Conservation (phyloP, 257 asterid genomes). For the Solanum piurae region DNA sequence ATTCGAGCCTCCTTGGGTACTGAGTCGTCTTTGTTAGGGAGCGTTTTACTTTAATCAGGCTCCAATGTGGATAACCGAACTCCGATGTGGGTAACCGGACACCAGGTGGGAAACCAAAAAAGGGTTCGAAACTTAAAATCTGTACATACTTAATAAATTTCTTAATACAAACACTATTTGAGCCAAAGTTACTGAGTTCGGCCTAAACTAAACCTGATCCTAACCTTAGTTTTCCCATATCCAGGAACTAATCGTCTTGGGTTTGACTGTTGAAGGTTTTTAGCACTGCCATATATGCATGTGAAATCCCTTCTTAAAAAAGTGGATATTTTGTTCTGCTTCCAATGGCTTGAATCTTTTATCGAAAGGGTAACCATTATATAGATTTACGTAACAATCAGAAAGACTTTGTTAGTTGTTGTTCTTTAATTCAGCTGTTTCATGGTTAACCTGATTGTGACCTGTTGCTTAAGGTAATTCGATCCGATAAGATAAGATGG, state of each 20-base stretch:
- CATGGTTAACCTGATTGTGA: not conserved
- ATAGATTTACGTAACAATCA: not conserved
- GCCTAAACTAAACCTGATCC: not conserved
- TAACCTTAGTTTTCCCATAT: not conserved
- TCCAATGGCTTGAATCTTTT: not conserved
- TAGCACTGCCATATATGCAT: not conserved
- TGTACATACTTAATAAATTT: not conserved
- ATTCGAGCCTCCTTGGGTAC: too few species aligned
- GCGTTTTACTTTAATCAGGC: too few species aligned
- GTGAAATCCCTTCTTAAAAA: not conserved
- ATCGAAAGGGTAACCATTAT: not conserved
- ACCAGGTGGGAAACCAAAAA: too few species aligned
- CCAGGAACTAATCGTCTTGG: not conserved
- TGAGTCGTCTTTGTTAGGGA: too few species aligned
- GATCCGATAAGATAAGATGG: conserved; percentile 25
- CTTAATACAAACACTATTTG: too few species aligned
- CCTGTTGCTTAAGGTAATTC: not conserved
- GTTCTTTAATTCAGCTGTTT: not conserved
- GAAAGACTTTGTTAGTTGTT: not conserved
- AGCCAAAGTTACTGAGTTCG: not conserved
- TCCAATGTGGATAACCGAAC: too few species aligned
- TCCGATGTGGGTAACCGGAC: too few species aligned
- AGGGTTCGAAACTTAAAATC: not conserved
- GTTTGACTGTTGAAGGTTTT: too few species aligned
- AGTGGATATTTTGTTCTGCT: not conserved